phyloP scores from a whole-genome alignment of 2,329 filamentous ascomycete genomes.

The Fusarium chaquense region DNA sequence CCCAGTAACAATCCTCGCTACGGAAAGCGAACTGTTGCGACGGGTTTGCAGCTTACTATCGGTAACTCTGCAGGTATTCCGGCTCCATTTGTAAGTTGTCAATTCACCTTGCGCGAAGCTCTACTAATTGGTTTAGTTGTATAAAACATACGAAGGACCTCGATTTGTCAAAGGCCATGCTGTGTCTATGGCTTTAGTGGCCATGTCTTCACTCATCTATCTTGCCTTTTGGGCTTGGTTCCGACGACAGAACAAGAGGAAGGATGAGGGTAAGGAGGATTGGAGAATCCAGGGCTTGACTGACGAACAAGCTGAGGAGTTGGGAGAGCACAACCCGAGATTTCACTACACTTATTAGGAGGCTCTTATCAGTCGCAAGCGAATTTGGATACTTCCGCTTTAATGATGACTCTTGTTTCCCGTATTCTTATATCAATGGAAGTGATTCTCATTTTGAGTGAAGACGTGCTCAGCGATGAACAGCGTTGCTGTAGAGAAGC shows the following conservation, averaged over 20 bases:
- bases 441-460: no score
- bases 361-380: neutral
- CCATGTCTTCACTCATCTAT: slow-evolving; percentile 59
- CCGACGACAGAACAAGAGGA: slow-evolving; percentile 53
- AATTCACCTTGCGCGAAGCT: rapidly evolving
- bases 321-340: slow-evolving; percentile 50
- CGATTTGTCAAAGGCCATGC: slow-evolving; percentile 63
- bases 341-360: slow-evolving; percentile 49
- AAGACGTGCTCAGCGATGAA: no score
- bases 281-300: slow-evolving; percentile 46
- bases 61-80: slow-evolving; percentile 74
- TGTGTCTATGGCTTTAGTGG: slow-evolving; percentile 61
- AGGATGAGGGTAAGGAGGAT: slow-evolving; percentile 47
- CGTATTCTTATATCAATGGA: no score
- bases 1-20: slow-evolving; percentile 72
- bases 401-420: neutral
- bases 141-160: slow-evolving; percentile 53
- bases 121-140: slow-evolving; percentile 39
- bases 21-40: slow-evolving; percentile 72
- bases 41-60: slow-evolving; percentile 71
- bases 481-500: no score
- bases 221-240: slow-evolving; percentile 51
- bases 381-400: neutral
- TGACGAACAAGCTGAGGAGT: slow-evolving; percentile 49
- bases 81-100: slow-evolving; percentile 62